A percentile compares a stretch with the other conserved stretches of the same genome.
Evolutionary conservation across 345 rosid species (phyloP).

Genomic region (Chamaenerion angustifolium): DNA sequence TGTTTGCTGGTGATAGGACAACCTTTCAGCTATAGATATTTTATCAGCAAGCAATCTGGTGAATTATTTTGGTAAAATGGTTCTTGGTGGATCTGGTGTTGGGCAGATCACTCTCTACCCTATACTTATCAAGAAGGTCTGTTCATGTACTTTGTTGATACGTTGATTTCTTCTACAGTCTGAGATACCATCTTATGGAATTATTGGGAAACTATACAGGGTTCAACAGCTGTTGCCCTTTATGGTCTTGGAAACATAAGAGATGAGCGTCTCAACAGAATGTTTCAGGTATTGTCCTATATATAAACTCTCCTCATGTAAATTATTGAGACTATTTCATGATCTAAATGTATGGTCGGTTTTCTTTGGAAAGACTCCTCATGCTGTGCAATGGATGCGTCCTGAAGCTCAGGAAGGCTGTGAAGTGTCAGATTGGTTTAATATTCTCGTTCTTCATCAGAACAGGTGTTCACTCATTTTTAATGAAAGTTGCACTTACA

Average conservation of each 20-base stretch:
- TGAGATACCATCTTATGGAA: neutral
- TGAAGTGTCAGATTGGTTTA: conserved; percentile 87
- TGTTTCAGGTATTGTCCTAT: conserved; percentile 65
- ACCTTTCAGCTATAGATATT: conserved; percentile 91
- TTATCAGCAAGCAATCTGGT: conserved; percentile 95
- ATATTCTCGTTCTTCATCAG: conserved; percentile 94
- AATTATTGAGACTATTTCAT: neutral
- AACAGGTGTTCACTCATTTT: conserved; percentile 54
- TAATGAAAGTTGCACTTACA: neutral
- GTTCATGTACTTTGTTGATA: conserved; percentile 12
- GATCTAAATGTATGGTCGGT: neutral
- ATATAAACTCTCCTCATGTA: conserved; percentile 5
- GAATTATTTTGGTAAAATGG: conserved; percentile 97
- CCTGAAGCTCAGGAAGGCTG: conserved; percentile 89
- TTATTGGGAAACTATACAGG: conserved; percentile 31
- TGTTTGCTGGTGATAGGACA: conserved; percentile 57
- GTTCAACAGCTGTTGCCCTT: conserved; percentile 86
- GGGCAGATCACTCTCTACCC: conserved; percentile 87
- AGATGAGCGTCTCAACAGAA: conserved; percentile 93
- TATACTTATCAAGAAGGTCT: conserved; percentile 80
- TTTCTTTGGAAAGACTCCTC: conserved; percentile 53
- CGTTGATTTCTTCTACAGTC: conserved; percentile 1
- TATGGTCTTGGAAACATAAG: conserved; percentile 98
- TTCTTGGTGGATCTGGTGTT: conserved; percentile 98
- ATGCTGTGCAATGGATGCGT: conserved; percentile 98